Evolutionary conservation across 140 eudicot genomes (phyloP).

Genomic region (Stevia rebaudiana): DNA sequence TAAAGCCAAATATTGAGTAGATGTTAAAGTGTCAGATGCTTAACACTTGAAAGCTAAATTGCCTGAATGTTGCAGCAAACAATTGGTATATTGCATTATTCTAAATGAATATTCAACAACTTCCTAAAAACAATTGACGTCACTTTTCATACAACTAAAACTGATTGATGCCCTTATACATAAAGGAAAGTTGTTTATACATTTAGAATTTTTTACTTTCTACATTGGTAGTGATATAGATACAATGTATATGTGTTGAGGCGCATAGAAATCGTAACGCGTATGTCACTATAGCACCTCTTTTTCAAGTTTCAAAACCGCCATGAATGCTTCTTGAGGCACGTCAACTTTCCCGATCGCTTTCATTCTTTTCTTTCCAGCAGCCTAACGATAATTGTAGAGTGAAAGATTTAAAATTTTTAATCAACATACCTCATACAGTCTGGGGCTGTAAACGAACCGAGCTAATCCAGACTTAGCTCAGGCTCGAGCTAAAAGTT

Average conservation of each 20-base stretch:
- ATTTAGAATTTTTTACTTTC: constrained; percentile 5
- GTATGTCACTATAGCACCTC: constrained; percentile 59
- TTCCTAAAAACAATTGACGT: no score
- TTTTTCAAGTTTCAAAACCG: constrained; percentile 89
- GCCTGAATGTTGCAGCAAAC: background rate
- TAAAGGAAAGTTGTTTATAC: constrained; percentile 3
- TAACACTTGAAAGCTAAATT: background rate
- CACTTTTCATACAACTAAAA: no score
- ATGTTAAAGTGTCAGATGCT: no score
- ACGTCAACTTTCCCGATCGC: constrained; percentile 88
- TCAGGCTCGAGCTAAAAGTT: no score
- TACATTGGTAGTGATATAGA: constrained; percentile 16
- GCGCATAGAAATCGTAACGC: background rate
- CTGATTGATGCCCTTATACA: background rate
- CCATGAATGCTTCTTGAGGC: constrained; percentile 99
- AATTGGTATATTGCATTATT: background rate
- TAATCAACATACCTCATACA: background rate
- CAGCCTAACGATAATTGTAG: constrained; percentile 47
- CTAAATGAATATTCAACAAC: no score
- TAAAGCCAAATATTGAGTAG: no score
- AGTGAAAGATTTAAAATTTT: background rate
- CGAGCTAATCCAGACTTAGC: no score
- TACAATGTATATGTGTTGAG: constrained; percentile 28
- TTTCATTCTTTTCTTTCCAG: constrained; percentile 98
- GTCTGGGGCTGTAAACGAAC: no score